These are phyloP conservation scores for Elongisporangium senticosum DNA, from an alignment of 352 stramenopile genomes.

Conservation along the genomic window DNA sequence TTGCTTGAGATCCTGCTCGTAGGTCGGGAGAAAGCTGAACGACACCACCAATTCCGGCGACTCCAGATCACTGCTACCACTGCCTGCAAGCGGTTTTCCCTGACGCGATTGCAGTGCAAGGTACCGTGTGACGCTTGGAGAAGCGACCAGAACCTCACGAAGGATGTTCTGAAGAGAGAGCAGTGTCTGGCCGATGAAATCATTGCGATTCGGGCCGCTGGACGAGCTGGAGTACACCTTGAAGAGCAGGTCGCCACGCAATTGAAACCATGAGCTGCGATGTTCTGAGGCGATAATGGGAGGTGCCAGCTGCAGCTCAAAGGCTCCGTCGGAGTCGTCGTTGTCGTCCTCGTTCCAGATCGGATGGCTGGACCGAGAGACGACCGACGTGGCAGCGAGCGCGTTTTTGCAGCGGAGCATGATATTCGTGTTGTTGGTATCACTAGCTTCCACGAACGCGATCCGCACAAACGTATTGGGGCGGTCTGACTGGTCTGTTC, in stretches of 20 bases:
- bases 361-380: constrained; percentile 19
- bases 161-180: constrained; percentile 36
- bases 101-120: constrained; percentile 34
- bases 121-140: constrained; percentile 14
- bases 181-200: constrained; percentile 52
- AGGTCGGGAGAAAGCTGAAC: constrained; percentile 42
- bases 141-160: constrained; percentile 19
- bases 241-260: constrained; percentile 59
- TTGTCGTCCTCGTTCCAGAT: constrained; percentile 38
- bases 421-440: constrained; percentile 14
- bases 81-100: constrained; percentile 16
- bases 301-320: constrained; percentile 46
- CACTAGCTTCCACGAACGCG: constrained; percentile 42
- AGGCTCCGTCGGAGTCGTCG: constrained; percentile 12
- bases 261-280: constrained; percentile 34
- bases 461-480: constrained; percentile 42
- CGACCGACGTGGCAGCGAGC: constrained; percentile 29
- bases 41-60: constrained; percentile 23
- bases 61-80: constrained; percentile 5
- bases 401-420: constrained; percentile 69
- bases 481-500: constrained; percentile 6
- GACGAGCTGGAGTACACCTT: constrained; percentile 35
- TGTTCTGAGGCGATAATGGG: constrained; percentile 11
- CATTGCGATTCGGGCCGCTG: constrained; percentile 12
- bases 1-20: constrained; percentile 11